Evolutionary conservation across 2,329 filamentous ascomycete species (phyloP).

Genomic region (Hymenoscyphus albidus): DNA sequence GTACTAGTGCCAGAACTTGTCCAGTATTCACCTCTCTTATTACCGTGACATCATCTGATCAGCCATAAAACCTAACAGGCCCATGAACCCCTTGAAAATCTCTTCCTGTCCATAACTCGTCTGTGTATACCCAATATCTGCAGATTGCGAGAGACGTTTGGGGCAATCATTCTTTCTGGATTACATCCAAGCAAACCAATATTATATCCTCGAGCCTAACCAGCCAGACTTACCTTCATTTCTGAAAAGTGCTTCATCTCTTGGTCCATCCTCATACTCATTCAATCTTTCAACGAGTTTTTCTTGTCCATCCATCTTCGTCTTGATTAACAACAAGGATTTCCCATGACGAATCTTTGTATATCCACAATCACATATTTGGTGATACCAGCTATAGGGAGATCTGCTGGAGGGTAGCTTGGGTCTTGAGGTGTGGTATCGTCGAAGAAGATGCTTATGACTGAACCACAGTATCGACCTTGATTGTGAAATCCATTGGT

Average conservation of each 20-base stretch:
- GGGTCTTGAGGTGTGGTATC: background rate
- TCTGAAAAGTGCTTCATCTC: too few species aligned
- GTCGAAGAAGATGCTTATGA: background rate
- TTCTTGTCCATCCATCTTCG: background rate
- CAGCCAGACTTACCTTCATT: background rate
- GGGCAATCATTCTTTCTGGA: too few species aligned
- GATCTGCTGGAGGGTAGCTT: background rate
- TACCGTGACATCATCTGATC: background rate
- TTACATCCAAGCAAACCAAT: background rate
- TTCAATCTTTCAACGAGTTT: background rate
- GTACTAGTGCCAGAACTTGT: background rate
- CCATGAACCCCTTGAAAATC: background rate
- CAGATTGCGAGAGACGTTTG: too few species aligned
- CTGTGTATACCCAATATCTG: background rate
- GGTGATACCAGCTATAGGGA: background rate
- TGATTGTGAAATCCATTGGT: too few species aligned
- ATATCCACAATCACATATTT: background rate
- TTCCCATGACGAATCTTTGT: background rate
- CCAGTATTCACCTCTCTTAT: background rate
- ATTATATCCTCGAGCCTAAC: background rate
- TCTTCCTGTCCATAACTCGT: background rate
- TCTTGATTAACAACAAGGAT: background rate
- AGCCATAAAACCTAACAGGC: background rate
- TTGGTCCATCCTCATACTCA: too few species aligned
- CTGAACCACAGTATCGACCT: too few species aligned